phyloP scores from a whole-genome alignment of 1,139 yeast species.

The Taiozyma sp. region DNA sequence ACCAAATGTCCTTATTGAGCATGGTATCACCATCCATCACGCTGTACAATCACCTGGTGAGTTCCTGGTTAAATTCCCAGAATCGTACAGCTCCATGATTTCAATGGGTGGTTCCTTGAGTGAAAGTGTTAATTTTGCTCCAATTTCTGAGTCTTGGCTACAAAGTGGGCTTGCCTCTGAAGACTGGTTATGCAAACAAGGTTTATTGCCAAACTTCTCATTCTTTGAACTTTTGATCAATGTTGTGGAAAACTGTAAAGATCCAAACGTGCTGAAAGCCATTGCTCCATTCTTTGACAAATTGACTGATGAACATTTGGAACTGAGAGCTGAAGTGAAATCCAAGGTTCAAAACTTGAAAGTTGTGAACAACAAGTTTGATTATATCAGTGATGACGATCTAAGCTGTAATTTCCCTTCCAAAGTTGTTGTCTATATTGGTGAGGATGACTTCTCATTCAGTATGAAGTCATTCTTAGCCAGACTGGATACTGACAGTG shows the following conservation, averaged over 20 bases:
- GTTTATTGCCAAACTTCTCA: slow-evolving; percentile 44
- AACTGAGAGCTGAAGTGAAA: slow-evolving; percentile 35
- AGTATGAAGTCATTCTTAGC: slow-evolving; percentile 43
- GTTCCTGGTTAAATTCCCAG: slow-evolving; percentile 52
- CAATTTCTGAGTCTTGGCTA: slow-evolving; percentile 46
- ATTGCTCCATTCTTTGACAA: slow-evolving; percentile 32
- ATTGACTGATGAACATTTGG: slow-evolving; percentile 37
- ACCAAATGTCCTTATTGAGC: slow-evolving; percentile 41
- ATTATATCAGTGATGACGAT: slow-evolving; percentile 48
- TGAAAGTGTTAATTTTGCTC: slow-evolving; percentile 54
- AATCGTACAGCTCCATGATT: slow-evolving; percentile 43
- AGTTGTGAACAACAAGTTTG: slow-evolving; percentile 32
- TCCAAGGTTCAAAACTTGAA: slow-evolving; percentile 27
- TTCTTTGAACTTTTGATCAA: slow-evolving; percentile 42
- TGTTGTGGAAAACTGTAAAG: slow-evolving; percentile 40
- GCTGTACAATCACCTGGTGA: slow-evolving; percentile 59
- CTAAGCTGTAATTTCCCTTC: slow-evolving; percentile 49
- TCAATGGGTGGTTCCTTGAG: slow-evolving; percentile 53
- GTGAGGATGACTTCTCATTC: slow-evolving; percentile 33
- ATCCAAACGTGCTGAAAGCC: slow-evolving; percentile 26
- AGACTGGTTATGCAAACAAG: slow-evolving; percentile 48
- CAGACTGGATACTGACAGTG: neutral
- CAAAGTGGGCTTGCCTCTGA: slow-evolving; percentile 43
- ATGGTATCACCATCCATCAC: slow-evolving; percentile 44
- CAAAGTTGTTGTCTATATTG: slow-evolving; percentile 38